Base-by-base conservation (phyloP, 2,329 filamentous ascomycete species). In the Lasiodiplodia theobromae region DNA sequence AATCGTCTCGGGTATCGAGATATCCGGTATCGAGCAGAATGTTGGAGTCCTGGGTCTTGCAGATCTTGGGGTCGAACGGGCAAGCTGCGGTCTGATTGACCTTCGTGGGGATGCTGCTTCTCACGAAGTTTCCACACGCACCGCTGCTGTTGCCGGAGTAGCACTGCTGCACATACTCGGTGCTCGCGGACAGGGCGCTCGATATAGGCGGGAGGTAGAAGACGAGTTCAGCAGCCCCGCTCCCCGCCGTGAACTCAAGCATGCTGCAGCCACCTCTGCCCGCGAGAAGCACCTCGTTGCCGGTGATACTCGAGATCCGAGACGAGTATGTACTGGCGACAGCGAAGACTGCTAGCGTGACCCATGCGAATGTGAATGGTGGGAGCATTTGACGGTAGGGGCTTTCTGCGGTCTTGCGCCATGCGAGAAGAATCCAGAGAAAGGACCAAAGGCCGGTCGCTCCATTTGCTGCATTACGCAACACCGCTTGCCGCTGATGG, bases 21-120 rank as follows among this genome's bases (percentile, higher is more conserved):
- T 66, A 58, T 18, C 71, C 73, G 12, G 71, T 73, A n/a, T 75
- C 73, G 0, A 76, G 25, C 0, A 57, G 2, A 3, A 75, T 5
- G 34, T 73, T 76, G 1, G 44, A 52, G 5, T 31, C 52, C 3
- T 69, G 40, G 4, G 38, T 47, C 38, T 54, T 54, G 53, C 71
- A 74, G 11, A 71, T 58, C 7, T 65, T 57, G 12, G 54, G 23
- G 1, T 54, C 47, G 47, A 74, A 74, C 1, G 71, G 72, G 47
- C 70, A 74, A 1, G 64, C 16, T 3, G 69, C 69, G 10, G 70
- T 70, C 14, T 25, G 58, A 31, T 69, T 37, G 4, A 58, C 34
- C 1, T 40, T 67, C 23, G 70, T 62, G 10, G 62, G 63, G 18
- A 72, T 51, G 4, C n/a, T 57, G 16, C 57, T 16, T 23, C 49